phyloP scores from a whole-genome alignment of 2,329 filamentous ascomycete genomes.

The Aspergillus versicolor region DNA sequence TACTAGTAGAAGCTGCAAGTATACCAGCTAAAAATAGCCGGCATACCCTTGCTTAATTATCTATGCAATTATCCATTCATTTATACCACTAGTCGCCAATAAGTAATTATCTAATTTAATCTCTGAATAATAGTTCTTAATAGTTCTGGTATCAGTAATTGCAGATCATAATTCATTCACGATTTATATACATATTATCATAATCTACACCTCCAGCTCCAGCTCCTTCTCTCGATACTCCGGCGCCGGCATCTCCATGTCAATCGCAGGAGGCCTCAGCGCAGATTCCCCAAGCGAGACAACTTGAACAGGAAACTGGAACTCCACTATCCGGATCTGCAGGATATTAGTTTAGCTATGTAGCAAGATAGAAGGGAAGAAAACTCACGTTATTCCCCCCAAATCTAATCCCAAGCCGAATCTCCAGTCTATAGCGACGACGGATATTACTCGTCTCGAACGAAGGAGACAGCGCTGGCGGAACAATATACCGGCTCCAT shows the following conservation, averaged over 20 bases:
- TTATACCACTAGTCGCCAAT: background rate
- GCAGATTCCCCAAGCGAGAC: background rate
- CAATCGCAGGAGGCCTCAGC: background rate
- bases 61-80: background rate
- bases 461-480: slow-evolving; percentile 9
- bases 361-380: background rate
- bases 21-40: background rate
- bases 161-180: background rate
- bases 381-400: slow-evolving; percentile 8
- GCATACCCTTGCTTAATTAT: background rate
- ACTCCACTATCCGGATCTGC: slow-evolving; percentile 13
- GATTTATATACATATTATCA: background rate
- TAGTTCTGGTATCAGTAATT: no score
- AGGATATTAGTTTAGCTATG: background rate
- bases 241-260: background rate
- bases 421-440: slow-evolving; percentile 14
- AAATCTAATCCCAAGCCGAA: slow-evolving; percentile 16
- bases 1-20: background rate
- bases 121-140: no score
- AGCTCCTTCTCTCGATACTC: background rate
- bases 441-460: slow-evolving; percentile 22
- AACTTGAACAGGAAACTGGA: slow-evolving; percentile 18
- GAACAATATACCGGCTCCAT: slow-evolving; percentile 8
- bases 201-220: background rate
- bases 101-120: no score